These are phyloP conservation scores for Colletotrichum zoysiae DNA, from an alignment of 2,329 filamentous ascomycete genomes.

Conservation along the genomic window DNA sequence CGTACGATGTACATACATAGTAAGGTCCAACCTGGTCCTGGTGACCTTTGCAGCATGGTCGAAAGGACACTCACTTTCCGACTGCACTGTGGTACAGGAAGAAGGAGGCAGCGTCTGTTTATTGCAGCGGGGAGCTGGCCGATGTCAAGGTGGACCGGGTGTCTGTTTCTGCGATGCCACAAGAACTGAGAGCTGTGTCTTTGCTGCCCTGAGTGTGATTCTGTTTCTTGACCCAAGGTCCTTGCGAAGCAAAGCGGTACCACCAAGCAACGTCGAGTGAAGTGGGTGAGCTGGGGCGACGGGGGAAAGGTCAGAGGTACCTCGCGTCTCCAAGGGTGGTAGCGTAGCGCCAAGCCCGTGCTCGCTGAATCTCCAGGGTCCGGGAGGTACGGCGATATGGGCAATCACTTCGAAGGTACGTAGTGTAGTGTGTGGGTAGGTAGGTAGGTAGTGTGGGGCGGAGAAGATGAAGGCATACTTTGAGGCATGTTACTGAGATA, in stretches of 20 bases:
- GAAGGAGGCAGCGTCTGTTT: neutral
- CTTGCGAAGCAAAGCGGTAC: slow-evolving; percentile 19
- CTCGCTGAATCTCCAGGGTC: slow-evolving; percentile 2
- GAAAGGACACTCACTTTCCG: neutral
- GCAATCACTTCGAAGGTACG: slow-evolving; percentile 1
- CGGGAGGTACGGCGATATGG: neutral
- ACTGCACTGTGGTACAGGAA: neutral
- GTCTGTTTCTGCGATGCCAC: neutral
- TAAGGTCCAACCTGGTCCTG: neutral
- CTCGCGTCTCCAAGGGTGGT: slow-evolving; percentile 8
- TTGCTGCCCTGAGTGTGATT: neutral
- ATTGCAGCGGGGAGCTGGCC: slow-evolving; percentile 24
- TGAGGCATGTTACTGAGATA: slow-evolving; percentile 9
- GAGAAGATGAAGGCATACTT: neutral
- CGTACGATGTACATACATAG: no score
- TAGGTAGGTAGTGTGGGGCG: neutral
- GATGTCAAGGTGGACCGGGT: neutral
- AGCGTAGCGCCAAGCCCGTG: slow-evolving; percentile 26
- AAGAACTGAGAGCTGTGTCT: neutral
- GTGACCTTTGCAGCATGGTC: neutral
- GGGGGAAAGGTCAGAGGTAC: neutral
- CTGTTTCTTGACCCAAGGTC: neutral
- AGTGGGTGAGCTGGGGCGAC: slow-evolving; percentile 6
- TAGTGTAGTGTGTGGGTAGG: neutral
- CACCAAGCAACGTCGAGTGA: slow-evolving; percentile 10